Base-by-base conservation (phyloP, 495 filamentous ascomycete species). In the Halenospora varia region DNA sequence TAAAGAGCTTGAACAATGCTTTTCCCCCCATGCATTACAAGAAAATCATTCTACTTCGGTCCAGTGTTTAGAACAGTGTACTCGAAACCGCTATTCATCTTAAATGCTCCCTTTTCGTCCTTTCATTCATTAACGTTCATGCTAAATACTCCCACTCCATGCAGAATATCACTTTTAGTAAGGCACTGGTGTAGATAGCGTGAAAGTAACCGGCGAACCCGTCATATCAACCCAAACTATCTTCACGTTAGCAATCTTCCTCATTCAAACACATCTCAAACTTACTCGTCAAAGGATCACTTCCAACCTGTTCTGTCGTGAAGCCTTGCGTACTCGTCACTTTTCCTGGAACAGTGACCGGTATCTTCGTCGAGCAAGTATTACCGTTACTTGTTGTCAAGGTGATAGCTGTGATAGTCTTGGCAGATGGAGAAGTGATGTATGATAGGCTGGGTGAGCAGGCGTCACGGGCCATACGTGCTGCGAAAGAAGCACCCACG, bases 361-460 rank as follows among this genome's bases (percentile, higher is more conserved):
- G 83, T 39, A 86, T 77, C 0, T 74, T 65, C 2, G 70, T 72
- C 46, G 63, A 64, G 70, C 82, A 86, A 44, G 66, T 75, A 66
- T 82, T 82, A 41, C 68, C 73, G 15, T 63, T 75, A 2, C 17
- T 20, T 15, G 79, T 73, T 1, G 45, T 10, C 49, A 86, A 69
- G 2, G 76, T 80, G 24, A 83, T 71, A 22, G 68, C 73, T 3
- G 75, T 76, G 59, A 84, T 84, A 42, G 55, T 62, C 51, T 71
- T 67, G 25, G 68, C 56, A 57, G 71, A 66, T 9, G 66, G 65
- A 57, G 18, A 17, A 15, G 71, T 73, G 58, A 68, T 70, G 66
- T 79, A 83, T 20, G 55, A 70, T n/a, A 85, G 57, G 42, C 72
- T 66, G 50, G 82, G 82, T 22, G 69, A 65, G 68, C 82, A 86